phyloP scores from a whole-genome alignment of 495 filamentous ascomycete species.

The Articulospora tetracladia region DNA sequence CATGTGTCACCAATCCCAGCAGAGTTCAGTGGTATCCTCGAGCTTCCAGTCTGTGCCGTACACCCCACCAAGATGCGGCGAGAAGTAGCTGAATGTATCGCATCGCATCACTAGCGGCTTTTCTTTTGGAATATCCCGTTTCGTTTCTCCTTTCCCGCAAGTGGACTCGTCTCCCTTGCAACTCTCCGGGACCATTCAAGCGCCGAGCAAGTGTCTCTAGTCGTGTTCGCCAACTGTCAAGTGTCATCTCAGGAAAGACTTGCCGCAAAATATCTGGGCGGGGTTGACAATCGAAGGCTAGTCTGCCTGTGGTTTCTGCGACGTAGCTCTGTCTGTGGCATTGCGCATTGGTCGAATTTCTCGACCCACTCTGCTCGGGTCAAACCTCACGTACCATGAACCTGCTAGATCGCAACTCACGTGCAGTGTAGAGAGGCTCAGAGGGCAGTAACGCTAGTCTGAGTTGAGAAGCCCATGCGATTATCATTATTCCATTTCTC shows the following conservation, averaged over 20 bases:
- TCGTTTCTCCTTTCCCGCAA: not conserved
- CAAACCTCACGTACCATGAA: not conserved
- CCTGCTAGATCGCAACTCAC: not conserved
- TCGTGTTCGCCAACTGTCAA: not conserved
- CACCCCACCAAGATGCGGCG: not conserved
- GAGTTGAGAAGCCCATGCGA: conserved; percentile 8
- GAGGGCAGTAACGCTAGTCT: not conserved
- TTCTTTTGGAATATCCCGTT: not conserved
- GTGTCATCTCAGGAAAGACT: not conserved
- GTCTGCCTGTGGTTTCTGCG: not conserved
- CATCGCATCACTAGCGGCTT: not conserved
- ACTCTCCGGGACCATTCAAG: not conserved
- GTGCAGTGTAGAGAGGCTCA: not conserved
- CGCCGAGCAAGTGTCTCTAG: not conserved
- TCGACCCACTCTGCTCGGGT: not conserved
- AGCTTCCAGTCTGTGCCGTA: not conserved
- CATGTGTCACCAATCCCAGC: not conserved
- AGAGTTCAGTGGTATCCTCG: not conserved
- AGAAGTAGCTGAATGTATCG: not conserved
- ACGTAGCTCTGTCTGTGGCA: not conserved
- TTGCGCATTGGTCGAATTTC: not conserved
- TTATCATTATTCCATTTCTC: not conserved
- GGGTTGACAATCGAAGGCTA: not conserved
- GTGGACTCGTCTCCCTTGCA: not conserved
- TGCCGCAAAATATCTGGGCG: not conserved